These are phyloP conservation scores for Teratosphaeria gauchensis DNA, from an alignment of 2,329 filamentous ascomycete species.

Conservation along the genomic window DNA sequence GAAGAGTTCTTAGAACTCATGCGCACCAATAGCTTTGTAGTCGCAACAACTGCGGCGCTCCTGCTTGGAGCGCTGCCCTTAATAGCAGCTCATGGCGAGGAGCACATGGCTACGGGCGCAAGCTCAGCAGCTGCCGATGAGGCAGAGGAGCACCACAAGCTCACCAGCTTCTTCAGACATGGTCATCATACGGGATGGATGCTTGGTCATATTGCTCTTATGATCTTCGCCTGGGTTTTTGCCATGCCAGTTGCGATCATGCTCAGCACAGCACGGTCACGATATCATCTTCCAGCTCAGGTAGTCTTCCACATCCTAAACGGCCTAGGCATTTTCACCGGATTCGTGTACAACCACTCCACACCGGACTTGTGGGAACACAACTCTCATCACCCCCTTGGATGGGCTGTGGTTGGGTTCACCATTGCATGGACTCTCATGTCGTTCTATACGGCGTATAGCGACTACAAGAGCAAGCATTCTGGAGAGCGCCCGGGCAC, in stretches of 20 bases:
- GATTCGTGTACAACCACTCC: conserved; percentile 63
- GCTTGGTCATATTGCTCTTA: conserved; percentile 58
- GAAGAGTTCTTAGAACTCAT: not conserved
- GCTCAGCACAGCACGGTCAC: conserved; percentile 72
- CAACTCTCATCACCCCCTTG: conserved; percentile 80
- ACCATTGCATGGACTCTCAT: conserved; percentile 61
- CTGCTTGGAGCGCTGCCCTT: conserved; percentile 32
- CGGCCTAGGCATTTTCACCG: conserved; percentile 52
- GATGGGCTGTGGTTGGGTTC: conserved; percentile 72
- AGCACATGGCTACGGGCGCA: conserved; percentile 19
- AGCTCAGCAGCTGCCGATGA: conserved; percentile 3
- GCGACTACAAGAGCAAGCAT: conserved; percentile 8
- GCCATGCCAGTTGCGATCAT: conserved; percentile 70
- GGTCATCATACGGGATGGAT: conserved; percentile 47
- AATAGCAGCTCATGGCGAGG: conserved; percentile 33
- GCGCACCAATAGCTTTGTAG: not conserved
- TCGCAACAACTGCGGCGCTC: conserved; percentile 24
- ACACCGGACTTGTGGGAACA: conserved; percentile 80
- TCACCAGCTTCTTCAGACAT: conserved; percentile 46
- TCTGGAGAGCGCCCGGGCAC: not conserved
- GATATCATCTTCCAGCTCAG: conserved; percentile 60
- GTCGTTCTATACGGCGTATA: conserved; percentile 53
- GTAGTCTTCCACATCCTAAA: conserved; percentile 41
- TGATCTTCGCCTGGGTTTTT: conserved; percentile 63
- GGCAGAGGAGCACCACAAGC: not conserved